Base-by-base conservation (phyloP, 2,329 filamentous ascomycete species). In the Fusarium clavum region DNA sequence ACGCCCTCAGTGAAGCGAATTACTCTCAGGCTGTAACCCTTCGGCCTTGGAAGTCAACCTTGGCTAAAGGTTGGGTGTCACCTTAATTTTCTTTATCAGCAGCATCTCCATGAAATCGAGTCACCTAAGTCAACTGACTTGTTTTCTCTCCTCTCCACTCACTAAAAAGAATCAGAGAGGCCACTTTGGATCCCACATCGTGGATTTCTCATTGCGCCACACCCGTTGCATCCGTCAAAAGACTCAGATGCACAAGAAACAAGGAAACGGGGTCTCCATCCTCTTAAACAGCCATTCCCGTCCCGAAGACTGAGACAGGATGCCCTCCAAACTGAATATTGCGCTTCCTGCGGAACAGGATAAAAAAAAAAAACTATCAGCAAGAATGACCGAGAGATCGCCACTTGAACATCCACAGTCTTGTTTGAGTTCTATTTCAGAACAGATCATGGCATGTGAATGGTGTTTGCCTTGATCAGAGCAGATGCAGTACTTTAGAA, bases 281-380 rank as follows among this genome's bases (percentile, higher is more conserved):
- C 58, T 53, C 71, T 60, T 69, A 38, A 48, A 56, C 61, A 67
- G 49, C 53, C 67, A 75, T 71, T 69, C 71, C 67, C 64, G 55
- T 57, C 48, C 40, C 47, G 38, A 68, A 57, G 61, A 70, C 61
- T 75, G 73, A 75, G 73, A 75, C 73, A 75, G 51, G 61, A 46
- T 70, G 71, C 53, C 73, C 57, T 69, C 70, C 71, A 64, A 74
- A 49, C 61, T 71, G 60, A 67, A 27, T 56, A 62, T 57, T 75
- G 73, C 72, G 73, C 72, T 71, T 62, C 57, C 57, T 27, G 55
- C 54, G 65, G 53, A 44, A 58, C 48, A 46, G n/a, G 30, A 43
- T 52, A 27, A 63, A 53, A 62, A 60, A 29, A 60, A 29, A 51
- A 46, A 18, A 20, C 3, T 40, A 58, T 54, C 45, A 24, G 53